Base-by-base conservation (phyloP, 495 filamentous ascomycete species). In the Aspergillus ellipticus region DNA sequence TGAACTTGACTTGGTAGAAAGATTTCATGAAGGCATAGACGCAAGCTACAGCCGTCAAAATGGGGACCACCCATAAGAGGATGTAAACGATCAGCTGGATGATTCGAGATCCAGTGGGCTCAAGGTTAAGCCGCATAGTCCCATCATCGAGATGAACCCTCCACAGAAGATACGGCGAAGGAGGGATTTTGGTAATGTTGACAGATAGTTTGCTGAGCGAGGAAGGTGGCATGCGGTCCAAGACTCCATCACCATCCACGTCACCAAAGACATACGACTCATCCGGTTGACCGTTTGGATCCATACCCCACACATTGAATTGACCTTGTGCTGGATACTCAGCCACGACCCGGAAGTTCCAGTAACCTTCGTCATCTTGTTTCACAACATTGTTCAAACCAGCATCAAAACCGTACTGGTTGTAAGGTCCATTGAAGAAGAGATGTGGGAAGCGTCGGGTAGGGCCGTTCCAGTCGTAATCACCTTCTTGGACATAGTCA, bases 1-100 rank as follows among this genome's bases (percentile, higher is more conserved):
- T 88, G 72, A 89, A 82, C 65, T 87, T 88, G 68, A 89, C 82
- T 21, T 81, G 77, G 68, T 88, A 89, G 68, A 88, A 89, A 17
- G 79, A 79, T 53, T 79, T 79, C 73, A 83, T 78, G 73, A 86
- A 89, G 2, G 81, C 62, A 63, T 76, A 87, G 1, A 83, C 76
- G 19, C 76, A 82, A 13, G 75, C 57, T 1, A 61, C 62, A 9
- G 74, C 85, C 6, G 77, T 78, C 6, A 76, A 6, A 13, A 83
- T 54, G 0, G 86, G 86, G 4, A 87, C 60, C 33, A 85, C 53
- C 60, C 70, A 74, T n/a, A 88, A 70, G 7, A 88, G 67, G 31
- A 83, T 64, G 60, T 79, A 86, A 7, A 89, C 61, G 4, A 72
- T 66, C 53, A 89, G 72, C 63, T 89, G 86, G n/a, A 72, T 54